phyloP scores from a whole-genome alignment of 176 grass and related monocot species.

The Neostapfia colusana region DNA sequence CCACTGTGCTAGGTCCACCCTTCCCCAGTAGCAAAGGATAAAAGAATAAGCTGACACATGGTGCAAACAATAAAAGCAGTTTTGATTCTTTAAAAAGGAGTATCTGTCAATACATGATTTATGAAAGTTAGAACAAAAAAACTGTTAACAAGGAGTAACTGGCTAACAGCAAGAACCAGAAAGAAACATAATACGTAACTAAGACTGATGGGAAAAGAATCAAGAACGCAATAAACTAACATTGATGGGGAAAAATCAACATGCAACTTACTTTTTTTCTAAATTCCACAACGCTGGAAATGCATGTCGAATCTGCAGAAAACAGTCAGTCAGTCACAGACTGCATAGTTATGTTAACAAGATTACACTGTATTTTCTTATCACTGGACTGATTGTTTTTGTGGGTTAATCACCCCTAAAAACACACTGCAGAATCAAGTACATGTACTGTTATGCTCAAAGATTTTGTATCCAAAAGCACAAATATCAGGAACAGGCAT shows the following conservation, averaged over 20 bases:
- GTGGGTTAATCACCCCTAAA: conserved; percentile 15
- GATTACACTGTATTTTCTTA: neutral
- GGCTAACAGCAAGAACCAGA: neutral
- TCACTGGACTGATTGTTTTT: neutral
- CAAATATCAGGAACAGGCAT: conserved; percentile 24
- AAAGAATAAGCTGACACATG: neutral
- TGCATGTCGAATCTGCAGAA: conserved; percentile 73
- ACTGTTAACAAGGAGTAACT: neutral
- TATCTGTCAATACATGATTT: neutral
- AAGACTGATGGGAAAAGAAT: neutral
- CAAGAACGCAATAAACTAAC: neutral
- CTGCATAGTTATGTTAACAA: conserved; percentile 14
- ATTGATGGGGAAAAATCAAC: neutral
- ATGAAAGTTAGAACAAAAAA: neutral
- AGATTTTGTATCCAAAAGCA: neutral
- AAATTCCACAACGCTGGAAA: conserved; percentile 97
- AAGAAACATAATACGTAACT: conserved; percentile 10
- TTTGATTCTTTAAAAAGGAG: neutral
- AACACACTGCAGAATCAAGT: neutral
- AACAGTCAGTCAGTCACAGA: conserved; percentile 41
- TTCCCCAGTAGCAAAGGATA: neutral
- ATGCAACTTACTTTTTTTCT: conserved; percentile 82
- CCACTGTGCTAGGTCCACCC: no score
- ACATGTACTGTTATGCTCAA: neutral
- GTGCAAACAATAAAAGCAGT: conserved; percentile 4